Base-by-base conservation (phyloP, 1,284 basidiomycete genomes). In the Ustilago vetiveriae region DNA sequence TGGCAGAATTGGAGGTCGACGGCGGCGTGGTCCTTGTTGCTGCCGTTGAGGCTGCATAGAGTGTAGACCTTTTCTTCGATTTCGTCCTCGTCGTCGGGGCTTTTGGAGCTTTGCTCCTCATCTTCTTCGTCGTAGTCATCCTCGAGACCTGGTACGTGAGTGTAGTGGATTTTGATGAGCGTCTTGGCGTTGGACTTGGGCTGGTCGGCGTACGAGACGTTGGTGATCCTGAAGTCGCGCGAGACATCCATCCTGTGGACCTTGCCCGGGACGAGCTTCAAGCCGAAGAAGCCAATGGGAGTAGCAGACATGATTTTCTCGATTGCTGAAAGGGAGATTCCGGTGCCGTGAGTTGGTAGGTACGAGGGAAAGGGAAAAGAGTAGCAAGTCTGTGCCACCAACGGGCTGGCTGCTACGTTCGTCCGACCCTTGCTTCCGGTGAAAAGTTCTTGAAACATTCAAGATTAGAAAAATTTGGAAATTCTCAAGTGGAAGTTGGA, bases 191-290 rank as follows among this genome's bases (percentile, higher is more conserved):
- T 79, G 33, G 82, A 84, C 60, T 94, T 85, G 72, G 87, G 85
- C 71, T 92, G 90, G 46, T 94, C 87, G 8, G 92, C 88, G 60
- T 72, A 76, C 24, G 72, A 72, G 51, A 90, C 88, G 83, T 92
- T 93, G 81, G 91, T 92, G 82, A 96, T 88, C 78, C 86, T 86
- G 77, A 95, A 84, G 83, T 93, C 91, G 38, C 86, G 86, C 63
- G 87, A 85, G 50, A 91, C 88, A 55, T 86, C 83, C 74, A 92
- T 77, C 57, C 86, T 84, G 76, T 88, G 84, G 52, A 87, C 84
- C 78, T 90, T 85, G 67, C 89, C 90, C 35, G 90, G 88, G 17
- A 84, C 82, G 47, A 92, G 55, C 57, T 68, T 66, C 30, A 78
- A 67, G 27, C 74, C 76, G 55, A 80, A 80, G 50, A 80, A 76